Percentiles rank a stretch among this genome's conserved stretches.
Evolutionary conservation across 2,329 filamentous ascomycete genomes (phyloP).

Genomic region (Nemania abortiva): DNA sequence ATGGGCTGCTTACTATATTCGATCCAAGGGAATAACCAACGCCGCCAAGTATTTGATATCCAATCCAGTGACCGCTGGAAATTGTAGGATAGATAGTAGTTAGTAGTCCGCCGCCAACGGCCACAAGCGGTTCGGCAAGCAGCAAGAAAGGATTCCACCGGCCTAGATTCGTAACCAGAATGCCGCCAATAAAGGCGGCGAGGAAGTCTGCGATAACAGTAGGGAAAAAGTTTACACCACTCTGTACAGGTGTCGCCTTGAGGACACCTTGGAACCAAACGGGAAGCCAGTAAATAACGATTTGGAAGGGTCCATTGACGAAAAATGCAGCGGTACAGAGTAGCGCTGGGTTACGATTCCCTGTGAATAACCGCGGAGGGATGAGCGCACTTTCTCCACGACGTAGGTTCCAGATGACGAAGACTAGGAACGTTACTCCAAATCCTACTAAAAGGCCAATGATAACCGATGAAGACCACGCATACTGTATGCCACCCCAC

Average conservation of each 20-base stretch:
- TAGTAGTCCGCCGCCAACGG: constrained; percentile 37
- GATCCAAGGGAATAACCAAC: constrained; percentile 38
- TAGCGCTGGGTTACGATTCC: constrained; percentile 24
- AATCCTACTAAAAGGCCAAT: constrained; percentile 43
- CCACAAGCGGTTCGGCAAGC: constrained; percentile 29
- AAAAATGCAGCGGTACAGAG: constrained; percentile 36
- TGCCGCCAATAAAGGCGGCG: constrained; percentile 33
- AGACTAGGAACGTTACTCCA: constrained; percentile 17
- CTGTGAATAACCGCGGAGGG: constrained; percentile 34
- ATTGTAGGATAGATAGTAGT: constrained; percentile 38
- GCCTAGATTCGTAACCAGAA: constrained; percentile 28
- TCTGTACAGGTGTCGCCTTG: constrained; percentile 11
- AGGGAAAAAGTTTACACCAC: constrained; percentile 37
- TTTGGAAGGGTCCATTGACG: constrained; percentile 38
- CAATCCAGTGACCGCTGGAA: constrained; percentile 33
- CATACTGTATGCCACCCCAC: constrained; percentile 34
- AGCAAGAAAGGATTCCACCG: constrained; percentile 41
- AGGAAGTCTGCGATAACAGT: constrained; percentile 39
- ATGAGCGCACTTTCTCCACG: constrained; percentile 34
- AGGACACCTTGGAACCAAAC: constrained; percentile 42
- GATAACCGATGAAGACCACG: constrained; percentile 40
- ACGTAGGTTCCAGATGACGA: constrained; percentile 34
- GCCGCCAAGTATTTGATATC: constrained; percentile 43
- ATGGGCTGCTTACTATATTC: constrained; percentile 31
- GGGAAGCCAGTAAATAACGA: constrained; percentile 41